phyloP scores from a whole-genome alignment of 1,284 basidiomycete genomes.

The Malassezia brasiliensis region DNA sequence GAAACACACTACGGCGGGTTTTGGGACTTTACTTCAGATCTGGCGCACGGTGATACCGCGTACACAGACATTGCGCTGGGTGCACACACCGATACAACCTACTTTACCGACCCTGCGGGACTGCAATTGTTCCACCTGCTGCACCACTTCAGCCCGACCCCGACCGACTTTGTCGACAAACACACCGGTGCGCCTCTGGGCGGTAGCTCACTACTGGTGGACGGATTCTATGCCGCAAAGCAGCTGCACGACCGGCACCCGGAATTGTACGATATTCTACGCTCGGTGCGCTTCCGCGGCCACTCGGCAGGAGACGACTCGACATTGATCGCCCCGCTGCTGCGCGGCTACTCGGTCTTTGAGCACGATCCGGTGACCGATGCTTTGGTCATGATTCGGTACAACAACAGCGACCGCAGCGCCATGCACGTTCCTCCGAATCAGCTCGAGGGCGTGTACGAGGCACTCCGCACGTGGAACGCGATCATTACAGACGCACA shows the following conservation, averaged over 20 bases:
- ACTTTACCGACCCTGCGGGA: constrained; percentile 61
- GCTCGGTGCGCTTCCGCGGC: constrained; percentile 62
- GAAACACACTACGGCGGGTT: constrained; percentile 86
- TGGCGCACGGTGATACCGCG: constrained; percentile 68
- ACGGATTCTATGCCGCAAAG: constrained; percentile 83
- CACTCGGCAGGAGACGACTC: constrained; percentile 61
- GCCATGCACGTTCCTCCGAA: constrained; percentile 20
- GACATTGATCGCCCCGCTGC: constrained; percentile 33
- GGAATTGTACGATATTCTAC: constrained; percentile 63
- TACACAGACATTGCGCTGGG: constrained; percentile 80
- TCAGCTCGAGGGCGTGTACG: constrained; percentile 57
- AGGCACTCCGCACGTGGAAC: constrained; percentile 67
- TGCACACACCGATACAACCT: constrained; percentile 92
- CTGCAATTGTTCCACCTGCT: constrained; percentile 91
- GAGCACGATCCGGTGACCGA: constrained; percentile 54
- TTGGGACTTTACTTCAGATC: constrained; percentile 92
- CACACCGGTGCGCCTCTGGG: constrained; percentile 50
- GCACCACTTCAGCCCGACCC: constrained; percentile 48
- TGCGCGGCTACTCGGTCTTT: constrained; percentile 34
- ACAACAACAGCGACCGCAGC: constrained; percentile 84
- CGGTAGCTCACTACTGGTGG: constrained; percentile 79
- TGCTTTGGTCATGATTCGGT: constrained; percentile 67
- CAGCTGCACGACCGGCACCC: constrained; percentile 66
- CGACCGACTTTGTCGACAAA: not conserved
- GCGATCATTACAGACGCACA: constrained; percentile 64